Evolutionary conservation across 257 asterid species (phyloP), one percentile per base, ranked within the genome.

Genomic region (Asclepias syriaca): DNA sequence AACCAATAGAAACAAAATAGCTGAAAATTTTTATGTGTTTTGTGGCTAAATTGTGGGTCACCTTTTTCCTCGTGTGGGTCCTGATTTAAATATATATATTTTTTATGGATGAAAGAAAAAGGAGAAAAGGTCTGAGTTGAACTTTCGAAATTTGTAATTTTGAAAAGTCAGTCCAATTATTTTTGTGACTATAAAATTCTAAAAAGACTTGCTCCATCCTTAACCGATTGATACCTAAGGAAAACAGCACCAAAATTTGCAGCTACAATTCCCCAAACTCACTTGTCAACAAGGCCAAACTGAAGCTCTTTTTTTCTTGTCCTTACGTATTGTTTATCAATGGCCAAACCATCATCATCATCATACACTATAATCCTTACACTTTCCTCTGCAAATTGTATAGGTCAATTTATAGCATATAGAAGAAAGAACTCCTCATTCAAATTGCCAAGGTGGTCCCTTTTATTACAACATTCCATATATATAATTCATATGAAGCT

Each of bases 1-100:
- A 11, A 67, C 68, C 78, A 67, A 72, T 61, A 55, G 69, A 63
- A 61, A 32, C 70, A 49, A 32, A 49, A 32, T 8, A 15, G 61
- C 76, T 22, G 19, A 22, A 57, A 40, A 57, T 71, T 54, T 54
- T 29, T 54, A 53, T 43, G 48, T 43, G 48, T 9, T 43, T 43
- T 43, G 48, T 43, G 48, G 48, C 39, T 4, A 34, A 34, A 34
- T 34, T 29, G 34, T 29, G 34, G 45, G 45, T 0, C 8, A 40
- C 45, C 45, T 8, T 0, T 8, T 8, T 5, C 45, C 45, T 40
- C 10, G 9, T 40, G 45, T 40, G 45, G 45, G 45, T 40, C 10
- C 45, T 29, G 34, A 29, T 29, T 29, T 29, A 29, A 29, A 29
- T 29, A 29, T 29, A 29, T 29, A 0, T 29, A 29, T 29, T 29